Evolutionary conservation across 306 rosid genomes (phyloP), one percentile per base, ranked within the genome.

Genomic region (Arachis hypogaea): DNA sequence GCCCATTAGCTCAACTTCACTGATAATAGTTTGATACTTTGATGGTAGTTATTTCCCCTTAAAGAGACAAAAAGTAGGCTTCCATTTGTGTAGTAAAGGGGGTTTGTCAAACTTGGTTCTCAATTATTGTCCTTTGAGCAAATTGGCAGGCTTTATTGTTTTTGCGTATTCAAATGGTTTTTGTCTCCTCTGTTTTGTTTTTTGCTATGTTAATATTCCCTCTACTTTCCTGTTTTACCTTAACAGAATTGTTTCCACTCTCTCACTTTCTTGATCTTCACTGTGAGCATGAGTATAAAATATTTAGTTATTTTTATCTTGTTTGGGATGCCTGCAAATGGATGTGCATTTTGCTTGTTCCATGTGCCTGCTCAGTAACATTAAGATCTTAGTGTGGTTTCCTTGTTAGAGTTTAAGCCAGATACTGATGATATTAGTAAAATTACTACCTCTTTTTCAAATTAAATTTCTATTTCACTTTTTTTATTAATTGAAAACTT

Each of bases 361-460:
- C 59, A 38, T 33, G 38, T 64, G 44, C 63, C 54, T 59, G 64
- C 22, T 33, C 38, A 42, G 18, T 64, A 73, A 50, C 11, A 33
- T 58, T 63, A 68, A 62, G 40, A 28, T 72, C 71, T 58, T 59
- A 16, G 58, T 36, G 57, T 66, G 57, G 64, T 71, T 76, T 81
- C 61, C 66, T 10, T 45, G 30, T 69, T 61, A 64, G 40, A 12
- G 78, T 69, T 0, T 71, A 61, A 44, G 52, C 69, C 54, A 51
- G n/a, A 43, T 50, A 30, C 51, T 51, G 59, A 8, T 29, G 22
- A 6, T 55, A 55, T 55, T 55, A 2, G 7, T 16, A 55, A 11
- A 49, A 11, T 33, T 33, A 33, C 38, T 2, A 2, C 38, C 4
- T 33, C 38, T 4, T 33, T 4, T 4, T 33, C 38, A 33, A 33